A percentile compares a stretch with the other conserved stretches of the same genome.
phyloP scores from a whole-genome alignment of 805 yeast genomes.

The Blastobotrys parvus region DNA sequence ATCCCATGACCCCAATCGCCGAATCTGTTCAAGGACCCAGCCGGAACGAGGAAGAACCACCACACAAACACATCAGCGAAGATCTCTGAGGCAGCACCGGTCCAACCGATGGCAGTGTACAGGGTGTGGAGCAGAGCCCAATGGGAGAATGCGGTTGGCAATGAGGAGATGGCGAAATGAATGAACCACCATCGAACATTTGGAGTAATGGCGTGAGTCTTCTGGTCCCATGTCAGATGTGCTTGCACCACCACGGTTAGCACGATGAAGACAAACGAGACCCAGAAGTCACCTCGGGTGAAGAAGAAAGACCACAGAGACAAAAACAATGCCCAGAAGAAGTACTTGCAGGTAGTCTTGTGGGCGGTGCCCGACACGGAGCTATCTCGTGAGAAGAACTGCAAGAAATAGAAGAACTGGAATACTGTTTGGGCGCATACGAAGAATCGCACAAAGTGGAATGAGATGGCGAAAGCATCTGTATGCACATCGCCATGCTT shows the following conservation, averaged over 20 bases:
- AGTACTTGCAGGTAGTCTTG: background rate
- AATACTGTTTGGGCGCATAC: background rate
- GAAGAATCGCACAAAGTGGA: background rate
- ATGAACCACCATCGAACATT: constrained; percentile 45
- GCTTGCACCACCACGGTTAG: background rate
- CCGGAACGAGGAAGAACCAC: constrained; percentile 66
- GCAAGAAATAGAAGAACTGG: constrained; percentile 3
- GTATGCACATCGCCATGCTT: background rate
- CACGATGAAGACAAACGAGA: background rate
- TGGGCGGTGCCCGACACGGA: constrained; percentile 2
- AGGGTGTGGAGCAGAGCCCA: constrained; percentile 81
- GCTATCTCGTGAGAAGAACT: constrained; percentile 3
- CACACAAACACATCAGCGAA: constrained; percentile 69
- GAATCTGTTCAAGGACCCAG: constrained; percentile 44
- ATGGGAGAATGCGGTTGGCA: constrained; percentile 69
- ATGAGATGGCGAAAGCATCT: background rate
- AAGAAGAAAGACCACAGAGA: constrained; percentile 4
- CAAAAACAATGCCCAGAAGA: constrained; percentile 1
- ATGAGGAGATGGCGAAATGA: constrained; percentile 58
- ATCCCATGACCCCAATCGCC: constrained; percentile 69
- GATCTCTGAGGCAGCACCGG: constrained; percentile 47
- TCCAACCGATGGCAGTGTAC: constrained; percentile 46
- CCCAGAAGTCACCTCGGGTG: background rate
- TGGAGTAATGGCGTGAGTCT: constrained; percentile 49
- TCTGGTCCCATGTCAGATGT: constrained; percentile 28